Evolutionary conservation across 768 basidiomycete genomes (phyloP), one percentile per base, ranked within the genome.

Genomic region (Fibroporia radiculosa): DNA sequence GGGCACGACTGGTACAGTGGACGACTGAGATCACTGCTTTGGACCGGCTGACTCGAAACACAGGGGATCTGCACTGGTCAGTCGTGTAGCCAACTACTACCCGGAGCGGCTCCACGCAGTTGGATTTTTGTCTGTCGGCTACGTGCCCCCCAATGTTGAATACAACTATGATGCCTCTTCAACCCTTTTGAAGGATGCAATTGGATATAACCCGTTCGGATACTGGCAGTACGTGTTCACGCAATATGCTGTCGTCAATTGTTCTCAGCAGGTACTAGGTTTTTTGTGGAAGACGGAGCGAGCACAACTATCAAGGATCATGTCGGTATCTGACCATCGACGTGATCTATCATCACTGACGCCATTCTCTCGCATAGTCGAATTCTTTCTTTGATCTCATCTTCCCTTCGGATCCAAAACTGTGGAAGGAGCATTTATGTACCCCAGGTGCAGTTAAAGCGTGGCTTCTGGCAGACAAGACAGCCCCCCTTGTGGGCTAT

Each of bases 71-170:
- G 36, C 12, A 18, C 51, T 67, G 1, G 47, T 50, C 11, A 64
- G 67, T 16, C 55, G 68, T 4, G 51, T 73, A 13, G 65, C 64
- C 11, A 61, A 62, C 22, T 62, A 62, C 50, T 60, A 66, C 40
- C 65, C 69, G 0, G 58, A 68, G 26, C 65, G 71, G 14, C 65
- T 73, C 50, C 45, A 58, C 13, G 71, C 63, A 8, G 66, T 67
- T 36, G 67, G 45, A 4, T 72, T 67, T 53, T 50, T 66, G 10
- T 48, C 62, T 0, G 56, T 68, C 27, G 49, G 66, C 18, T 72
- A 69, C 53, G 36, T 49, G 11, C 57, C 62, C 0, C 64, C 65
- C 1, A 38, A 44, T 11, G 47, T 45, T 1, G 54, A 58, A 24
- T 56, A 59, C 20, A 57, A 67, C 16, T 35, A 64, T 24, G 47